phyloP scores from a whole-genome alignment of 345 rosid species.

The Citrus trifoliata region DNA sequence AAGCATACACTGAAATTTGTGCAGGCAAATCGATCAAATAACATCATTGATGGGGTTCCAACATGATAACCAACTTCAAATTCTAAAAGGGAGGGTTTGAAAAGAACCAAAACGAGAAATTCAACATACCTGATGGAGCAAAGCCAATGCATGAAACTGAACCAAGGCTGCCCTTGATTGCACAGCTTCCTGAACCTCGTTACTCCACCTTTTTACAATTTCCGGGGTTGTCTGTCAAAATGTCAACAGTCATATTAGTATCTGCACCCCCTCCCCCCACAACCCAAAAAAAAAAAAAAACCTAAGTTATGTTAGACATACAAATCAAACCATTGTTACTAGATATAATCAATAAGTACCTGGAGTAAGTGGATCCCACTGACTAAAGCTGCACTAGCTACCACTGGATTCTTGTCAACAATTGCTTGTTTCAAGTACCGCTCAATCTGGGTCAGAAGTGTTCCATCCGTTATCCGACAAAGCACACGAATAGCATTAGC shows the following conservation, averaged over 20 bases:
- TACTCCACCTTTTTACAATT: conserved; percentile 98
- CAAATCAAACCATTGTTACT: not conserved
- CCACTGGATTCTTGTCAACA: conserved; percentile 98
- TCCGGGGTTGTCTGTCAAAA: conserved; percentile 69
- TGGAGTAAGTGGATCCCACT: conserved; percentile 94
- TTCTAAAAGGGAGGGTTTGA: not conserved
- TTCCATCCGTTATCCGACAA: conserved; percentile 90
- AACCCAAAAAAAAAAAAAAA: not conserved
- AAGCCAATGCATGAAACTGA: conserved; percentile 91
- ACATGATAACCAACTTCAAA: conserved; percentile 9
- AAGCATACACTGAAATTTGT: not conserved
- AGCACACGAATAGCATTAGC: conserved; percentile 99
- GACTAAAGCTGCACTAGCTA: conserved; percentile 98
- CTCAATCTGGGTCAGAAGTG: conserved; percentile 90
- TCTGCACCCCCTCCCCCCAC: not conserved
- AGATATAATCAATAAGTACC: conserved; percentile 36
- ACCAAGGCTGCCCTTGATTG: conserved; percentile 97
- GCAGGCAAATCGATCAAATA: not conserved
- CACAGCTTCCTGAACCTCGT: conserved; percentile 98
- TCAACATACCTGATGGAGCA: conserved; percentile 77
- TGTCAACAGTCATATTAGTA: conserved; percentile 1
- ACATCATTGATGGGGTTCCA: not conserved
- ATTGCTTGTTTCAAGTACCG: conserved; percentile 97
- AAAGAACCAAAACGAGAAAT: conserved; percentile 4
- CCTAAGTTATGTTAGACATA: not conserved